Base-by-base conservation (phyloP, 192 early-diverging fungal genomes). In the Fimicolochytrium jonesii region DNA sequence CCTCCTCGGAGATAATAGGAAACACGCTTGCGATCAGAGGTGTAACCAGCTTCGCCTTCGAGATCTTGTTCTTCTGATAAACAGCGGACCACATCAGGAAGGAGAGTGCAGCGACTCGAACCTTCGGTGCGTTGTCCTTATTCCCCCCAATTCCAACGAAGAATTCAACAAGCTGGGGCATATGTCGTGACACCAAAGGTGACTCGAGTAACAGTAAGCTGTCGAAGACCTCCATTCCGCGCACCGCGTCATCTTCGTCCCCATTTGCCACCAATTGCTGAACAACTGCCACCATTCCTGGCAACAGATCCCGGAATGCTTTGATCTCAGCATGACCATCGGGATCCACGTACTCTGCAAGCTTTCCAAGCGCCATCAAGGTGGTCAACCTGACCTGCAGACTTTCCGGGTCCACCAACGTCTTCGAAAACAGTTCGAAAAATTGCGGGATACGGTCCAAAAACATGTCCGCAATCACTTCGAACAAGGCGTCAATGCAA, bases 191-290 rank as follows among this genome's bases (percentile, higher is more conserved):
- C 26, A 95, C 70, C 30, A 95, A 68, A 42, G 91, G 91, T 17
- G 87, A 67, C 64, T 95, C 93, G 69, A 79, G 56, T 25, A 68
- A 43, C 26, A 95, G 75, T 50, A 95, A 74, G 17, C 75, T 76
- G 72, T 93, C 89, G 72, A 95, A 88, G 13, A 95, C 88, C 64
- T 92, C 92, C 64, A 93, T 92, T 56, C 90, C 88, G 57, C 87
- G 81, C 29, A 77, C 78, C 13, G 87, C 85, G 43, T 73, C 84
- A 18, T 90, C 87, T 67, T 92, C 91, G 59, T 96, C 89, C 31
- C 72, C 75, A 3, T 77, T 73, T 36, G 69, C 82, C 18, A 96
- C 66, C 59, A 88, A 89, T 61, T 90, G 83, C 64, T 90, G 84
- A 58, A 96, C 70, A 0, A 94, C 89, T 46, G 78, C 82, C 43